A percentile compares a stretch with the other conserved stretches of the same genome.
Conservation (phyloP, 129 eudicot genomes). For the Solidago caesia region DNA sequence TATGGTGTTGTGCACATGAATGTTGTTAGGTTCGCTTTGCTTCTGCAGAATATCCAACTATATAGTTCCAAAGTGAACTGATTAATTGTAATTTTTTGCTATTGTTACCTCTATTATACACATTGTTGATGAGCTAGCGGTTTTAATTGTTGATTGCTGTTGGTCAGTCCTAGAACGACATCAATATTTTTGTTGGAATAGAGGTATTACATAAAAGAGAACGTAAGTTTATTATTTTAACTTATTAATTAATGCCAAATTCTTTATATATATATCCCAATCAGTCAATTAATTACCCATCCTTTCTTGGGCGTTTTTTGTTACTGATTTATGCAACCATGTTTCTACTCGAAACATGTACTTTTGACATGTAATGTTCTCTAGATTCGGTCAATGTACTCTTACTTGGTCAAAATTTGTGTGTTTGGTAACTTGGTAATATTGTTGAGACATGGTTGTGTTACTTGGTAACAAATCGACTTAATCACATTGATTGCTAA, state of each 20-base stretch:
- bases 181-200: no score
- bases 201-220: slow-evolving; percentile 24
- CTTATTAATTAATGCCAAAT: not conserved
- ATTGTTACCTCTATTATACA: not conserved
- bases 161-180: no score
- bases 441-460: no score
- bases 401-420: no score
- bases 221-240: slow-evolving; percentile 36
- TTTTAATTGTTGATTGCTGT: no score
- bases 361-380: no score
- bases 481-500: no score
- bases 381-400: no score
- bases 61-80: slow-evolving; percentile 7
- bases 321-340: not conserved
- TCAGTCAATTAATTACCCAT: not conserved
- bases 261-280: not conserved
- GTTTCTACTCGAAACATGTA: not conserved
- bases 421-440: no score
- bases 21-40: slow-evolving; percentile 10
- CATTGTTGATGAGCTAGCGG: not conserved
- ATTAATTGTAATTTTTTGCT: not conserved
- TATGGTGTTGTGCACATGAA: not conserved
- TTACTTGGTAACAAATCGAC: no score
- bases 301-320: not conserved
- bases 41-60: not conserved